Evolutionary conservation across 345 rosid species (phyloP).

Genomic region (Brassica cretica): DNA sequence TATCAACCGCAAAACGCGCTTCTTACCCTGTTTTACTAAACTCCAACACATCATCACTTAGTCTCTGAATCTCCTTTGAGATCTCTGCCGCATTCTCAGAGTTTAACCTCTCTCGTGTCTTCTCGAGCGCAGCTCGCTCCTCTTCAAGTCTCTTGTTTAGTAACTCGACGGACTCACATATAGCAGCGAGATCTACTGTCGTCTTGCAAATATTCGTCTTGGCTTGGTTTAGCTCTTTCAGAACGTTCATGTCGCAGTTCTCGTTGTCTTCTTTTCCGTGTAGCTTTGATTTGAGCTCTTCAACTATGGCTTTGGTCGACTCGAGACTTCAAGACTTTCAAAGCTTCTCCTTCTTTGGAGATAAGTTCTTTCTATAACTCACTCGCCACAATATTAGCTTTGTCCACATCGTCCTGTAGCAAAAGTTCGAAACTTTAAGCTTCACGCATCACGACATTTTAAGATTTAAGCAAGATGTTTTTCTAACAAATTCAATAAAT

Average conservation of each 20-base stretch:
- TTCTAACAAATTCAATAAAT: neutral
- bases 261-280: slow-evolving; percentile 30
- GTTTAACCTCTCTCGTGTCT: slow-evolving; percentile 62
- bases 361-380: slow-evolving; percentile 70
- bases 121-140: slow-evolving; percentile 63
- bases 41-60: slow-evolving; percentile 70
- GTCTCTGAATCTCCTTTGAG: slow-evolving; percentile 63
- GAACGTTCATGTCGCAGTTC: slow-evolving; percentile 32
- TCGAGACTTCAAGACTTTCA: slow-evolving; percentile 78
- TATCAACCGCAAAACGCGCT: slow-evolving; percentile 58
- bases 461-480: neutral
- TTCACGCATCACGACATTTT: neutral
- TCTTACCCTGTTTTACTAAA: slow-evolving; percentile 65
- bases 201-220: slow-evolving; percentile 78
- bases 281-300: slow-evolving; percentile 62
- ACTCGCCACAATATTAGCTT: slow-evolving; percentile 53
- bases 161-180: slow-evolving; percentile 66
- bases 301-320: slow-evolving; percentile 58
- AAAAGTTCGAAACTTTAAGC: neutral
- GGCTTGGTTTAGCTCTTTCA: slow-evolving; percentile 76
- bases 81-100: slow-evolving; percentile 43
- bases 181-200: slow-evolving; percentile 69
- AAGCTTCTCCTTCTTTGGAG: slow-evolving; percentile 72
- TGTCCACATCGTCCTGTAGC: slow-evolving; percentile 21
- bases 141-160: slow-evolving; percentile 74